Base-by-base conservation (phyloP, 2,329 filamentous ascomycete species). In the Colletotrichum horii region DNA sequence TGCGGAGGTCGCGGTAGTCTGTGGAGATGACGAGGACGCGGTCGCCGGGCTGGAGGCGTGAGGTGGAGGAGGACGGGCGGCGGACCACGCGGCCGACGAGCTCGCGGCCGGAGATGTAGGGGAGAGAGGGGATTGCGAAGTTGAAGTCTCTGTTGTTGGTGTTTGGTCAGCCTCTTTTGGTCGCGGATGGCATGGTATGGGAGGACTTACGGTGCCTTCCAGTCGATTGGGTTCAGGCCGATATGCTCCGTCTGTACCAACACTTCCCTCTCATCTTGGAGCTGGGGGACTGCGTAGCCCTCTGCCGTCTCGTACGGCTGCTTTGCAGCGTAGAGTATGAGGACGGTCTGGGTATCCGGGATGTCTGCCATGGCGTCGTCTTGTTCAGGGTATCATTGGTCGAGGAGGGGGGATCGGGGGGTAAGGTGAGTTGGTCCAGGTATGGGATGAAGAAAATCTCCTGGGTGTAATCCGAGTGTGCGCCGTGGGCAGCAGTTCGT, bases 141-240 rank as follows among this genome's bases (percentile, higher is more conserved):
- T 92, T 92, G 80, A 90, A 95, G 79, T 94, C 93, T 14, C 93
- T 94, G 38, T 32, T 28, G 12, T 32, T 22, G 11, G 15, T 16
- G 32, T 30, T 30, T 56, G 8, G 34, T 75, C 16, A 71, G 3
- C 5, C 28, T 30, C 8, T 8, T 30, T 30, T n/a, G n/a, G 28
- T 30, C 28, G 28, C 5, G 28, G 28, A 30, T 30, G 28, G 28
- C 28, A 30, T 30, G 28, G 28, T 8, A 30, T 30, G 28, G 28
- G 28, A n/a, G 24, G 8, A 87, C 91, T 79, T 85, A 94, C 93
- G 93, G 92, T 75, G 91, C 89, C 85, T 94, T 94, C 92, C 92
- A 94, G 81, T 95, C 94, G 71, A 96, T 94, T 0, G 94, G 94
- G 79, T 96, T 96, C 48, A 96, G 84, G 0, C 94, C 94, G 78